Evolutionary conservation across 768 basidiomycete species (phyloP).

Genomic region (Calocybe indica): DNA sequence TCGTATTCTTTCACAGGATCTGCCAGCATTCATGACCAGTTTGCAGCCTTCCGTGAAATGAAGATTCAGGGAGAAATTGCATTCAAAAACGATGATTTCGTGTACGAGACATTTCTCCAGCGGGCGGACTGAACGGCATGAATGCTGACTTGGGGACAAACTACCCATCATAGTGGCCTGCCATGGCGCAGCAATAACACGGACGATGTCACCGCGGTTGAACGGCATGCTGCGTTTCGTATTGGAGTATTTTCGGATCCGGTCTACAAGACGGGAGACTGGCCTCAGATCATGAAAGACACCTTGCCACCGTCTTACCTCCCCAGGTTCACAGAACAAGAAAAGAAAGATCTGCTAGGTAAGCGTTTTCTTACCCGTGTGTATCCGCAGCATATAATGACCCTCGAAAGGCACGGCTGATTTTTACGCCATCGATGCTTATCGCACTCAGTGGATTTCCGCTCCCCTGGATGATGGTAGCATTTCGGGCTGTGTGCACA

Average conservation of each 20-base stretch:
- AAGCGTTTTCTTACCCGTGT: not conserved
- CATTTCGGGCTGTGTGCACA: conserved; percentile 34
- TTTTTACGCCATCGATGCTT: conserved; percentile 48
- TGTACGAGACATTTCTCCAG: conserved; percentile 20
- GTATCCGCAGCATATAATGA: not conserved
- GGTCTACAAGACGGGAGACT: conserved; percentile 35
- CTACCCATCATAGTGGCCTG: conserved; percentile 24
- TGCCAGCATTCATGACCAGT: not conserved
- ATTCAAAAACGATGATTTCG: conserved; percentile 48
- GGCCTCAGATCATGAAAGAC: conserved; percentile 42
- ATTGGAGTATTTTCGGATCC: conserved; percentile 47
- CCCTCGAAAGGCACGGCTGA: conserved; percentile 35
- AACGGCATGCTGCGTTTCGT: conserved; percentile 44
- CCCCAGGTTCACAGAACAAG: conserved; percentile 40
- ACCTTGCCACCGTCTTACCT: conserved; percentile 39
- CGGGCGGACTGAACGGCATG: not conserved
- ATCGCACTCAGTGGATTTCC: conserved; percentile 32
- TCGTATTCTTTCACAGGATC: not conserved
- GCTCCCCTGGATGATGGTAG: conserved; percentile 33
- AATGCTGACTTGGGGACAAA: too few relatives aligned
- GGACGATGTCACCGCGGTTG: conserved; percentile 37
- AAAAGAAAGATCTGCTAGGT: conserved; percentile 39
- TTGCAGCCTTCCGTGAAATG: conserved; percentile 37
- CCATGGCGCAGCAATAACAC: conserved; percentile 40
- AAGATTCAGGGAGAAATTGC: conserved; percentile 47